Base-by-base conservation (phyloP, 495 filamentous ascomycete genomes). In the Aspergillus diversus region DNA sequence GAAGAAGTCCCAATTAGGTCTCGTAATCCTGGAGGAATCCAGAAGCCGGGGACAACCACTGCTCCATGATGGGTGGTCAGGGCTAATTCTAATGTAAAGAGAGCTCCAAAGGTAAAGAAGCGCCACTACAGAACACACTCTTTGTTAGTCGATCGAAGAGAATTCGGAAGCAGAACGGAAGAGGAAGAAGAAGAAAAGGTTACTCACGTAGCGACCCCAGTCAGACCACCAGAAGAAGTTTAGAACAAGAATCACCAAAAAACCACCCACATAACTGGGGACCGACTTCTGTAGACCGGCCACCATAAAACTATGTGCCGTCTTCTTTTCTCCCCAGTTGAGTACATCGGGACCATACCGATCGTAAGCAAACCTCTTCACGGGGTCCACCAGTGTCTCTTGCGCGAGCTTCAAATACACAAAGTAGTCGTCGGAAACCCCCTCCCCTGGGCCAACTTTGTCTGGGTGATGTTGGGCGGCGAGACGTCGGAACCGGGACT, bases 391-490 rank as follows among this genome's bases (percentile, higher is more conserved):
- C 13, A 99, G 85, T 11, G 90, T 91, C 66, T 99, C 95, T 61
- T 93, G 87, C 9, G 93, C 93, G 13, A 84, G 80, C 73, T 91
- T 92, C 65, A 98, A 81, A 70, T 88, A 85, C 17, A 97, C 85
- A 70, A 95, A 98, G 77, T 89, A 88, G 15, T 76, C 77, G 61
- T 89, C 88, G 35, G 67, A 62, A 12, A 61, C 64, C 35, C 51
- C 64, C 12, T 61, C 66, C 6, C 69, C 60, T 12, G 60, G 63
- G 8, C 78, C 74, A 21, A 89, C 71, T 75, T 99, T 99, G 77
- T 99, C 95, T 1, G 95, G 95, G 73, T 99, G 95, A 76, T 91
- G 86, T 27, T 88, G 82, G 13, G 93, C 87, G 12, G 94, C 92
- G 62, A 99, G 82, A 46, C 90, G 87, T 31, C 95, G 84, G 76